Conservation (phyloP, 306 rosid species). For the Pachyrhizus erosus region DNA sequence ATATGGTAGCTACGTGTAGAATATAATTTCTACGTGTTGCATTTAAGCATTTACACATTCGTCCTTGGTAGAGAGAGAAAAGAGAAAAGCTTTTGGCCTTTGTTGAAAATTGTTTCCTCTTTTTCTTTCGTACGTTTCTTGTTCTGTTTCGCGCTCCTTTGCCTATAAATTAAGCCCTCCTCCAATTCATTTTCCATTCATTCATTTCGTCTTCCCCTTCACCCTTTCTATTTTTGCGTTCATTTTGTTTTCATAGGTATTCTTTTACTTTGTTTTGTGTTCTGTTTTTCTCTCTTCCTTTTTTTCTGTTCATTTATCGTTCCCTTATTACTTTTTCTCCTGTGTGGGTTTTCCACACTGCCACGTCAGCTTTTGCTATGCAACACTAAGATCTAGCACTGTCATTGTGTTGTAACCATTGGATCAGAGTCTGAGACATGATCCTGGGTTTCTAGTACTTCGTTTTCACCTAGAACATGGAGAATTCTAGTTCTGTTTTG, state of each 20-base stretch:
- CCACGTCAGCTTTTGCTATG: background rate
- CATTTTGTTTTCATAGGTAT: constrained; percentile 47
- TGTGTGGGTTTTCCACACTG: background rate
- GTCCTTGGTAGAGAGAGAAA: constrained; percentile 31
- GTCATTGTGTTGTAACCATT: constrained; percentile 4
- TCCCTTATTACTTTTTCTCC: background rate
- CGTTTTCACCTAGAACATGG: background rate
- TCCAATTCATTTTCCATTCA: constrained; percentile 35
- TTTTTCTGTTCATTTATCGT: background rate
- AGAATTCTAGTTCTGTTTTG: background rate
- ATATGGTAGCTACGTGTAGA: background rate
- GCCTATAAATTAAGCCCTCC: constrained; percentile 51
- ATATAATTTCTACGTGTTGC: background rate
- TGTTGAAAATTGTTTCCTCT: background rate
- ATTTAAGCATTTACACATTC: constrained; percentile 6
- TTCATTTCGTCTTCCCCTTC: constrained; percentile 33
- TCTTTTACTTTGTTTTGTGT: background rate
- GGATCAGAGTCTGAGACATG: constrained; percentile 41
- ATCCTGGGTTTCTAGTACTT: background rate
- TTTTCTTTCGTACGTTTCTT: background rate
- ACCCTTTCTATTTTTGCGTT: constrained; percentile 44
- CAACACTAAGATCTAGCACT: background rate
- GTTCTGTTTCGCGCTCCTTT: constrained; percentile 30
- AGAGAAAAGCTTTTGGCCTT: constrained; percentile 20
- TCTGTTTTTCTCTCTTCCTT: background rate